Conservation (phyloP, 352 stramenopile genomes). For the Pythium rhizo-oryzae region DNA sequence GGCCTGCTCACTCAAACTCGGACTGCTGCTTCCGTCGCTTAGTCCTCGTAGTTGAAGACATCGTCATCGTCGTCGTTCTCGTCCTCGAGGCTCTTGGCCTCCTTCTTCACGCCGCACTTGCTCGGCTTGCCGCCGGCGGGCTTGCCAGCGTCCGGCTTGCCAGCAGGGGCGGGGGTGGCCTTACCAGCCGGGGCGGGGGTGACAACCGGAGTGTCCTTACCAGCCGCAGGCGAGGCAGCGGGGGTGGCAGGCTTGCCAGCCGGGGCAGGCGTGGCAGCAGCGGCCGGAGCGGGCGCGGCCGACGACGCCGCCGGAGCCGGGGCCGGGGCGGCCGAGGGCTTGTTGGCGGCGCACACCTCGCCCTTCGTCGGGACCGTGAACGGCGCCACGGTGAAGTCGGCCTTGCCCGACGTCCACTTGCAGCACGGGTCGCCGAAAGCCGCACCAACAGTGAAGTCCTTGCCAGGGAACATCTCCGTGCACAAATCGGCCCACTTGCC, state of each 20-base stretch:
- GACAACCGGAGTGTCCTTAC: not conserved
- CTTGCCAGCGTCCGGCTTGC: not conserved
- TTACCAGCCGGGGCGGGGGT: conserved; percentile 4
- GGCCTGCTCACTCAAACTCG: not conserved
- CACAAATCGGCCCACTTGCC: not conserved
- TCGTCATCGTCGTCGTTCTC: conserved; percentile 5
- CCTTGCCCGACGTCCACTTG: conserved; percentile 11
- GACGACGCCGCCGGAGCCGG: not conserved
- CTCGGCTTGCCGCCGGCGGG: conserved; percentile 1
- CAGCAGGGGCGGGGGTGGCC: too few species aligned
- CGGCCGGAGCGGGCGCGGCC: too few species aligned
- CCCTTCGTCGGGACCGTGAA: not conserved
- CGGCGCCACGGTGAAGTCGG: conserved; percentile 16
- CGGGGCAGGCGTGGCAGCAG: not conserved
- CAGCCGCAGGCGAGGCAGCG: conserved; percentile 1
- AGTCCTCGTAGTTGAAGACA: conserved; percentile 1
- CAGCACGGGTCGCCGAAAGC: conserved; percentile 15
- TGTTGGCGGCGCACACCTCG: not conserved
- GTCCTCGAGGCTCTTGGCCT: conserved; percentile 15
- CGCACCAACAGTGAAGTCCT: conserved; percentile 1
- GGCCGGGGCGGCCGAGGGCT: not conserved
- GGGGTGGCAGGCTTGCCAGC: not conserved
- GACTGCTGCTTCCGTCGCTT: not conserved
- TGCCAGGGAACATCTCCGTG: conserved; percentile 14
- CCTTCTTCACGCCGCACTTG: conserved; percentile 23